phyloP scores from a whole-genome alignment of 257 asterid genomes.

The Nicotiana attenuata region DNA sequence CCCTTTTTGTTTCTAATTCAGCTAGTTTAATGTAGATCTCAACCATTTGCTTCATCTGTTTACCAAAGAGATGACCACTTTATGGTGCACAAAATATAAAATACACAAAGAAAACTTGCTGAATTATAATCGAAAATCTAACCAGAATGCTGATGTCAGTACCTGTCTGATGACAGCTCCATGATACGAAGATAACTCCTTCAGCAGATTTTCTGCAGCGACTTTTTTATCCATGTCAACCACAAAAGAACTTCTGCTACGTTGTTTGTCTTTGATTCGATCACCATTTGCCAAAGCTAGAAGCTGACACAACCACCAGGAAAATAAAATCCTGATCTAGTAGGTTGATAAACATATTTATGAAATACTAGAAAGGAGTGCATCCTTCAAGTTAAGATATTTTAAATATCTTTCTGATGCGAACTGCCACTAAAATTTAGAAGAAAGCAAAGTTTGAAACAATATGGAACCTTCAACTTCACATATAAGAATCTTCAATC shows the following conservation, averaged over 20 bases:
- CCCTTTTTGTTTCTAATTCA: slow-evolving; percentile 89
- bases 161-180: slow-evolving; percentile 79
- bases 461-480: background rate
- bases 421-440: background rate
- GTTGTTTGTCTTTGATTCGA: slow-evolving; percentile 96
- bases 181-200: slow-evolving; percentile 69
- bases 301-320: slow-evolving; percentile 44
- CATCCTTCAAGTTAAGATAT: background rate
- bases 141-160: slow-evolving; percentile 15
- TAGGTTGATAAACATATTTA: background rate
- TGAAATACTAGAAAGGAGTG: background rate
- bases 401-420: background rate
- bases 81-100: slow-evolving; percentile 9
- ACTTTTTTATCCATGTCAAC: slow-evolving; percentile 87
- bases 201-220: slow-evolving; percentile 90
- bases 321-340: slow-evolving; percentile 15
- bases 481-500: slow-evolving; percentile 2
- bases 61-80: slow-evolving; percentile 19
- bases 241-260: slow-evolving; percentile 91
- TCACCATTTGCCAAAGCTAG: slow-evolving; percentile 97
- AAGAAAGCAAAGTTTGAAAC: slow-evolving; percentile 3
- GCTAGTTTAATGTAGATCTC: slow-evolving; percentile 98
- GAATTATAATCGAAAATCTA: slow-evolving; percentile 10
- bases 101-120: slow-evolving; percentile 6
- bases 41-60: slow-evolving; percentile 96